A percentile compares a stretch with the other conserved stretches of the same genome.
phyloP scores from a whole-genome alignment of 768 basidiomycete genomes.

The Suillus luteus region DNA sequence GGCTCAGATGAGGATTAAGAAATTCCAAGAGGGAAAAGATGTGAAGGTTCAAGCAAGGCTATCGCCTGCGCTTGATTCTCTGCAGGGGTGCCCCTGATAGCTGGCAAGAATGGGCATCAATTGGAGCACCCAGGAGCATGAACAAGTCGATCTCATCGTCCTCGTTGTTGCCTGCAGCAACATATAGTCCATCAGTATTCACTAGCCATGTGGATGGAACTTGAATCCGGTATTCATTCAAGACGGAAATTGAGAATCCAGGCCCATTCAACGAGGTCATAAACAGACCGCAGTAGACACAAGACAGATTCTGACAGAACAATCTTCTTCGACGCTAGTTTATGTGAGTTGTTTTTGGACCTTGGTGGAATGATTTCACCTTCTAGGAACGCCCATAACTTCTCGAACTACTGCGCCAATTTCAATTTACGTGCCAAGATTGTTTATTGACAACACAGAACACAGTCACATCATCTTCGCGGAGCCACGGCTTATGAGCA shows the following conservation, averaged over 20 bases:
- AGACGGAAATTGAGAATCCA: slow-evolving; percentile 54
- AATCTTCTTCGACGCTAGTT: slow-evolving; percentile 33
- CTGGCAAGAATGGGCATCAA: slow-evolving; percentile 42
- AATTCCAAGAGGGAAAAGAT: neutral
- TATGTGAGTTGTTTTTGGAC: neutral
- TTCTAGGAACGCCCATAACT: slow-evolving; percentile 44
- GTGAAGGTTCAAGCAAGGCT: neutral
- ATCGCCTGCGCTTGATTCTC: slow-evolving; percentile 1
- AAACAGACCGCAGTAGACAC: slow-evolving; percentile 50
- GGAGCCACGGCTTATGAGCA: slow-evolving; percentile 18
- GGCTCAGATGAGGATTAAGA: neutral
- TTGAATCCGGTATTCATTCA: slow-evolving; percentile 43
- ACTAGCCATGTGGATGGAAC: neutral
- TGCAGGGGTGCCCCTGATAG: neutral
- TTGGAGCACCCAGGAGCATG: slow-evolving; percentile 43
- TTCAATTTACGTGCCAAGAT: slow-evolving; percentile 56
- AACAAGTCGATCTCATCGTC: slow-evolving; percentile 24
- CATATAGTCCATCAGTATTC: neutral
- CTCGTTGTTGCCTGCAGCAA: neutral
- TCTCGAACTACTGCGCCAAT: slow-evolving; percentile 53
- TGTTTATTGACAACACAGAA: slow-evolving; percentile 50
- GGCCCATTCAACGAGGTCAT: slow-evolving; percentile 67
- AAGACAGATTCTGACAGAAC: slow-evolving; percentile 38
- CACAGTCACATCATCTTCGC: slow-evolving; percentile 31
- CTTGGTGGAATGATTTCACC: slow-evolving; percentile 17